These are phyloP conservation scores for Haematococcus lacustris DNA, from an alignment of 139 green algal species.

Conservation along the genomic window DNA sequence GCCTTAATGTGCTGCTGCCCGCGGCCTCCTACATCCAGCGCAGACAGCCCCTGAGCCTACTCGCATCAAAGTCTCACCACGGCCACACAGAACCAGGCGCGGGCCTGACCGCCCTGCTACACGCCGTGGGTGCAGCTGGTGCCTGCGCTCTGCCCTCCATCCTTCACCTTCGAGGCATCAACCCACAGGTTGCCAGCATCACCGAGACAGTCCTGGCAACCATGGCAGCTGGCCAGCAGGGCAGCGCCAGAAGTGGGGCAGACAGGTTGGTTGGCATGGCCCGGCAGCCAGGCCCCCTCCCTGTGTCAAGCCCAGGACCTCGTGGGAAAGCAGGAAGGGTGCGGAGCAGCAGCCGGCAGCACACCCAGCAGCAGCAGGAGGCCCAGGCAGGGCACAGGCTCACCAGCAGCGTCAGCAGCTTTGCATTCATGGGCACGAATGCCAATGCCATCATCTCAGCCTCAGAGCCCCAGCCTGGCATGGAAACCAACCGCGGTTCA, in stretches of 20 bases:
- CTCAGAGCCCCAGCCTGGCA: slow-evolving; percentile 28
- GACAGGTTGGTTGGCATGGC: neutral
- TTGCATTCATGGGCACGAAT: slow-evolving; percentile 61
- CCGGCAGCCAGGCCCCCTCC: neutral
- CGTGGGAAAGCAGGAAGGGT: too few species aligned
- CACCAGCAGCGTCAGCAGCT: slow-evolving; percentile 21
- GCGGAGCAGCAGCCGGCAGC: neutral
- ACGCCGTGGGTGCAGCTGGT: slow-evolving; percentile 16
- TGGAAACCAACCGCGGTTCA: too few species aligned
- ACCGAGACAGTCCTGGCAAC: neutral
- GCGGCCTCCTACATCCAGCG: neutral
- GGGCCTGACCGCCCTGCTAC: slow-evolving; percentile 51
- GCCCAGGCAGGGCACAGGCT: too few species aligned
- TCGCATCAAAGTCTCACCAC: neutral
- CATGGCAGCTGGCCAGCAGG: slow-evolving; percentile 3
- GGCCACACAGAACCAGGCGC: slow-evolving; percentile 54
- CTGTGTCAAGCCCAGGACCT: too few species aligned
- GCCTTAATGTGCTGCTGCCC: slow-evolving; percentile 21
- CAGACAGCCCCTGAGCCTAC: neutral
- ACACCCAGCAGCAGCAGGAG: too few species aligned
- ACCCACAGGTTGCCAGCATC: slow-evolving; percentile 36
- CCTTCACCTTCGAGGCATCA: slow-evolving; percentile 52
- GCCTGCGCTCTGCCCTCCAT: slow-evolving; percentile 23
- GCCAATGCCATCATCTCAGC: slow-evolving; percentile 11
- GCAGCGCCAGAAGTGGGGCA: neutral